phyloP scores from a whole-genome alignment of 352 stramenopile genomes.

The Thraustochytrium sp. region DNA sequence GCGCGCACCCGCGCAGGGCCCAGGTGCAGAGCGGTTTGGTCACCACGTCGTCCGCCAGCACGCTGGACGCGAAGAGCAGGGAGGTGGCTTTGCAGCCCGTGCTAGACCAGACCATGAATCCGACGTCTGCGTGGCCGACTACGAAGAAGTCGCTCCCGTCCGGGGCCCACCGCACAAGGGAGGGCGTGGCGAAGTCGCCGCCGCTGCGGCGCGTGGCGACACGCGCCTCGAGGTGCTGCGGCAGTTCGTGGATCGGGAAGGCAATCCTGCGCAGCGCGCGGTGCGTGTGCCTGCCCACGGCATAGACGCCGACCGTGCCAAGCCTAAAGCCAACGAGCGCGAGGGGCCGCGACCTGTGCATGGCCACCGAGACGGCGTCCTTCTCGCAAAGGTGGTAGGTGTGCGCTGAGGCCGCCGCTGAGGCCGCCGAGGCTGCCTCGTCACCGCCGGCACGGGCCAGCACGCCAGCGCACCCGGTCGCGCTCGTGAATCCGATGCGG shows the following conservation, averaged over 20 bases:
- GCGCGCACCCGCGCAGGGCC: not conserved
- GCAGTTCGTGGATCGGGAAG: conserved; percentile 27
- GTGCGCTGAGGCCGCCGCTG: not conserved
- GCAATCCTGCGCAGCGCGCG: not conserved
- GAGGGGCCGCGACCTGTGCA: not conserved
- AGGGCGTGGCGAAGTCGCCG: not conserved
- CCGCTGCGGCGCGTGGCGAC: not conserved
- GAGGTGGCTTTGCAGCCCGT: not conserved
- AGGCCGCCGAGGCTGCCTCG: too few relatives aligned
- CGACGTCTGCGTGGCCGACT: conserved; percentile 2
- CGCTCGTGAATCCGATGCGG: not conserved
- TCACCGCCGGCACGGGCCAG: too few relatives aligned
- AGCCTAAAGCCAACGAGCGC: not conserved
- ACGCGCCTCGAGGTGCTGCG: not conserved
- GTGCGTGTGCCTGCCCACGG: not conserved
- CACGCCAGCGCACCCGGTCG: not conserved
- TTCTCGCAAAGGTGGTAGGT: not conserved
- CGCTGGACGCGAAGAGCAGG: not conserved
- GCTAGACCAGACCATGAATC: conserved; percentile 31
- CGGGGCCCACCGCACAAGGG: not conserved
- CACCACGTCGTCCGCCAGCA: not conserved
- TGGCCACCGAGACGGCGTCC: not conserved
- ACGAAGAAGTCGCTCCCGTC: conserved; percentile 29
- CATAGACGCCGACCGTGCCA: conserved; percentile 3
- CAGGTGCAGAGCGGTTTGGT: not conserved